Percentiles rank a stretch among this genome's conserved stretches.
These are phyloP conservation scores for Mortierella claussenii DNA, from an alignment of 192 early-diverging fungal genomes.

Conservation along the genomic window DNA sequence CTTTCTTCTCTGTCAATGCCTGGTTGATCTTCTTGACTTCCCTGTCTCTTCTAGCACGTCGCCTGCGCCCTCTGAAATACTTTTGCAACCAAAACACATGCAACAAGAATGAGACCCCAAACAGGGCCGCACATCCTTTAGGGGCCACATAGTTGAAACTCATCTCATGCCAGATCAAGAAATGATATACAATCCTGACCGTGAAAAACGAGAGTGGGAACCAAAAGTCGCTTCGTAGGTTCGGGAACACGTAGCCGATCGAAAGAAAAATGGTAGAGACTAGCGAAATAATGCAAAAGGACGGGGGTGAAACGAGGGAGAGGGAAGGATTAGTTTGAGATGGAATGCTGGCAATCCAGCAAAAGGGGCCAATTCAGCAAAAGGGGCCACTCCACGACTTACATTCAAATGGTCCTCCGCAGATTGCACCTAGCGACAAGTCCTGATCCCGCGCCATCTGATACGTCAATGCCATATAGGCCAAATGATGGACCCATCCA, in stretches of 20 bases:
- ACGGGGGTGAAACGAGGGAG: too few relatives aligned
- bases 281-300: background rate
- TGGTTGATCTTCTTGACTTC: too few relatives aligned
- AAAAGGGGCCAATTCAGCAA: too few relatives aligned
- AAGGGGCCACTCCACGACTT: too few relatives aligned
- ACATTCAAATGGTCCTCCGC: conserved; percentile 30
- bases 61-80: background rate
- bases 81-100: background rate
- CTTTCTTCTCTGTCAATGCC: too few relatives aligned
- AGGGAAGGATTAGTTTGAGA: background rate
- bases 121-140: background rate
- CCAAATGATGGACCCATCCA: conserved; percentile 32
- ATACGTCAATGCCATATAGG: conserved; percentile 7
- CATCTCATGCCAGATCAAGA: background rate
- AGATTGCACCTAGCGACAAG: conserved; percentile 6
- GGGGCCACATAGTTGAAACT: background rate
- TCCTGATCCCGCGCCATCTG: background rate
- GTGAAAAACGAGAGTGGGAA: conserved; percentile 20
- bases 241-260: conserved; percentile 19
- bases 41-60: background rate
- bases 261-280: conserved; percentile 23
- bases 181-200: conserved; percentile 8
- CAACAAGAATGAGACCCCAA: background rate
- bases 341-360: background rate
- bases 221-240: conserved; percentile 32